Evolutionary conservation across 2,329 filamentous ascomycete genomes (phyloP).

Genomic region (Talaromyces sp.): DNA sequence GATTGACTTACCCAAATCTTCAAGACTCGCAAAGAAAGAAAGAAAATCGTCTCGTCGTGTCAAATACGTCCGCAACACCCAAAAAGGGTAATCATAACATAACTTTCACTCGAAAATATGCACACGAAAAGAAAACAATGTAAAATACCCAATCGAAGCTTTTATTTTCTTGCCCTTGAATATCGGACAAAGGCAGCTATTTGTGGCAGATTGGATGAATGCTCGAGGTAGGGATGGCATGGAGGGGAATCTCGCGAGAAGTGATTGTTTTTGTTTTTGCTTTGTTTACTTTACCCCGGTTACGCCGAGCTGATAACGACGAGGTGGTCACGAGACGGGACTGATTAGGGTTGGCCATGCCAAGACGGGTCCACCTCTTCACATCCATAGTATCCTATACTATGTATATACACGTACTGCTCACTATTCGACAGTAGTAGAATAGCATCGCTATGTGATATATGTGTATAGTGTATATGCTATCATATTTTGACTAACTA

Average conservation of each 20-base stretch:
- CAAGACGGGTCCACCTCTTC: no score
- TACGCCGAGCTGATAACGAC: neutral
- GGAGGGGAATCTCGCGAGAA: neutral
- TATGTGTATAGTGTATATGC: neutral
- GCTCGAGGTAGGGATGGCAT: constrained; percentile 2
- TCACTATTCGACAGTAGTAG: no score
- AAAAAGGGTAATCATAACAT: constrained; percentile 5
- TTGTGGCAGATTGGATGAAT: neutral
- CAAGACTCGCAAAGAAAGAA: neutral
- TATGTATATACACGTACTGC: no score
- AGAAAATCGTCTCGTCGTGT: neutral
- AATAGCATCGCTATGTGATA: no score
- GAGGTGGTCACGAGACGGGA: neutral
- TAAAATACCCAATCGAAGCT: neutral
- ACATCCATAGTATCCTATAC: no score
- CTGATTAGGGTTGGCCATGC: neutral
- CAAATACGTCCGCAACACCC: neutral
- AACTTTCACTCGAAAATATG: constrained; percentile 1
- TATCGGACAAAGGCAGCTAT: neutral
- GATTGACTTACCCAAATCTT: neutral
- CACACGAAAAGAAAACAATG: neutral
- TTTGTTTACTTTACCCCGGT: neutral
- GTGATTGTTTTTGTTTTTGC: neutral
- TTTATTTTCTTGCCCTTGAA: neutral
- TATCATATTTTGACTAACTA: neutral